phyloP scores from a whole-genome alignment of 2,329 filamentous ascomycete species.

The Thelonectria discophora region DNA sequence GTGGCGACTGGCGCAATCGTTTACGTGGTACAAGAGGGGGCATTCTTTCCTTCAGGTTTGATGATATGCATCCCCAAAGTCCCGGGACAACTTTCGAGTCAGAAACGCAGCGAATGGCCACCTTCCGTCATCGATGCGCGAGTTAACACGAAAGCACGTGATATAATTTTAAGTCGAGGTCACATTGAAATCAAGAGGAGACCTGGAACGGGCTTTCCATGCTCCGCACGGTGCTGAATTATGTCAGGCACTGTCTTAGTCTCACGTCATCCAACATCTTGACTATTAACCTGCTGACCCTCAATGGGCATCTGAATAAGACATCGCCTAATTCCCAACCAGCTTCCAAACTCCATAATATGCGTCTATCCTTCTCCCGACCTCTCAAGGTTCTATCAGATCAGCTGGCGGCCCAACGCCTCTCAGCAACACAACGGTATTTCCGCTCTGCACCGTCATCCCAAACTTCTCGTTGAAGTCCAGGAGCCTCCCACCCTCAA shows the following conservation, averaged over 20 bases:
- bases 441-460: conserved; percentile 75
- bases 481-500: conserved; percentile 85
- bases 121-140: conserved; percentile 27
- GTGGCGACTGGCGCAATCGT: conserved; percentile 62
- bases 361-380: conserved; percentile 22
- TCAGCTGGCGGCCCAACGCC: conserved; percentile 84
- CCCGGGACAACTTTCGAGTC: neutral
- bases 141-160: conserved; percentile 35
- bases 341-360: conserved; percentile 33
- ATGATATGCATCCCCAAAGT: conserved; percentile 27
- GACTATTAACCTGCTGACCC: neutral
- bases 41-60: conserved; percentile 56
- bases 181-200: no score
- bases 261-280: no score
- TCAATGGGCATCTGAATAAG: neutral
- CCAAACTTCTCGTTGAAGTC: conserved; percentile 91
- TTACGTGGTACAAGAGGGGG: conserved; percentile 75
- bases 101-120: neutral
- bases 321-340: conserved; percentile 1
- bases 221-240: no score
- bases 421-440: conserved; percentile 87
- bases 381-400: conserved; percentile 63
- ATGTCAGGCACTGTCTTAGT: no score
- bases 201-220: no score
- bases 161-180: neutral